These are phyloP conservation scores for Nakataea oryzae DNA, from an alignment of 2,329 filamentous ascomycete genomes.

Conservation along the genomic window DNA sequence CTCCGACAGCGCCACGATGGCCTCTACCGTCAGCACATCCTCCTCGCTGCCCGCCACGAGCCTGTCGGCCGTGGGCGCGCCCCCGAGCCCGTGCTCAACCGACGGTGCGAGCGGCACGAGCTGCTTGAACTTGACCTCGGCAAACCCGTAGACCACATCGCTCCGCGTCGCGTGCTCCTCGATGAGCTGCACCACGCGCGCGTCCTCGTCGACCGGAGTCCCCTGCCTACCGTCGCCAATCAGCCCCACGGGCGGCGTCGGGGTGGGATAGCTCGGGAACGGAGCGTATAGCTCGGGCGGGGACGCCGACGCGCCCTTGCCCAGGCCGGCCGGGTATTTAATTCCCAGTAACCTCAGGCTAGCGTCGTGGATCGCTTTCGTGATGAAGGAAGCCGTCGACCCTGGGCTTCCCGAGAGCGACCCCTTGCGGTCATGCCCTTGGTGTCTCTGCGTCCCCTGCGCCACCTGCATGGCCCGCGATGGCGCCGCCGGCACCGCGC, in stretches of 20 bases:
- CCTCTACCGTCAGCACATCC: slow-evolving; percentile 74
- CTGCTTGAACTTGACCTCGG: slow-evolving; percentile 97
- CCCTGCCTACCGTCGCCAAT: slow-evolving; percentile 56
- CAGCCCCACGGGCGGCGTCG: slow-evolving; percentile 48
- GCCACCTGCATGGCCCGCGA: slow-evolving; percentile 68
- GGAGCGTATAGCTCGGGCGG: slow-evolving; percentile 68
- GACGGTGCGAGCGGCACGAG: slow-evolving; percentile 83
- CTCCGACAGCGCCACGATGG: slow-evolving; percentile 77
- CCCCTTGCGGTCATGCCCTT: slow-evolving; percentile 62
- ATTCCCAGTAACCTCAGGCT: slow-evolving; percentile 66
- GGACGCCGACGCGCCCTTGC: slow-evolving; percentile 47
- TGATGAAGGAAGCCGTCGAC: slow-evolving; percentile 82
- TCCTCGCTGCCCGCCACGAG: slow-evolving; percentile 47
- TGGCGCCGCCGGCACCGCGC: slow-evolving; percentile 54
- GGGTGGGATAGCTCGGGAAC: slow-evolving; percentile 75
- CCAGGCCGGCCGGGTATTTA: slow-evolving; percentile 53
- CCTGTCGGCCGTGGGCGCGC: slow-evolving; percentile 40
- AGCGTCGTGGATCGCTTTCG: slow-evolving; percentile 90
- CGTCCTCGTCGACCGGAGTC: slow-evolving; percentile 65
- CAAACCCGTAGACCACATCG: slow-evolving; percentile 94
- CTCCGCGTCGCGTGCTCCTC: slow-evolving; percentile 89
- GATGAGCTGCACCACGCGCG: slow-evolving; percentile 65
- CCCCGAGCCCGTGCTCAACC: slow-evolving; percentile 58
- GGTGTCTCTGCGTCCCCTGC: slow-evolving; percentile 46
- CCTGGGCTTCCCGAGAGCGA: slow-evolving; percentile 63